phyloP scores from a whole-genome alignment of 2,329 filamentous ascomycete species.

The Sporothrix pseudoabietina region DNA sequence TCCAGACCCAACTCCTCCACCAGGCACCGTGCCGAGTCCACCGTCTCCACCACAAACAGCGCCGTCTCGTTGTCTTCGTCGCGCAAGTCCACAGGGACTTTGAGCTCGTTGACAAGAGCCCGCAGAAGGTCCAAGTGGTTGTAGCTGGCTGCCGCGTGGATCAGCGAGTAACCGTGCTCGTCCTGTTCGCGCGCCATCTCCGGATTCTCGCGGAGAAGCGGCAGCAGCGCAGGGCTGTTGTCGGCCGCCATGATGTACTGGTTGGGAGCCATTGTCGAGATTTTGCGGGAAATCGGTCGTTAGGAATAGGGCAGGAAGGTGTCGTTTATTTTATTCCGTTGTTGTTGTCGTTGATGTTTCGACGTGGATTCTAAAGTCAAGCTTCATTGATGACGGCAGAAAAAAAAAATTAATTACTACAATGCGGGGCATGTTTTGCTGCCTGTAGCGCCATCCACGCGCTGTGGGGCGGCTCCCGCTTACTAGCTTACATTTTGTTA shows the following conservation, averaged over 20 bases:
- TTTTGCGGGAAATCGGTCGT: background rate
- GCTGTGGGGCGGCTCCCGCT: conserved; percentile 11
- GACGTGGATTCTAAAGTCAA: background rate
- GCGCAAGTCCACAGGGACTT: conserved; percentile 75
- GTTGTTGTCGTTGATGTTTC: background rate
- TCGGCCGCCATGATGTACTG: conserved; percentile 79
- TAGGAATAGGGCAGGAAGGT: background rate
- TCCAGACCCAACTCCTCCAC: conserved; percentile 82
- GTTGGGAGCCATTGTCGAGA: conserved; percentile 56
- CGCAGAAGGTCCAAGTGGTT: conserved; percentile 80
- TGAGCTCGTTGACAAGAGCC: conserved; percentile 71
- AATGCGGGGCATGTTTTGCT: conserved; percentile 22
- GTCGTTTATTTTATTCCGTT: background rate
- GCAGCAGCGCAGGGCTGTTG: conserved; percentile 71
- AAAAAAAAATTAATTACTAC: conserved; percentile 5
- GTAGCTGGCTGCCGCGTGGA: conserved; percentile 93
- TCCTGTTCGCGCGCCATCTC: conserved; percentile 80
- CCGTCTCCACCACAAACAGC: conserved; percentile 86
- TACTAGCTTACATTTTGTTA: background rate
- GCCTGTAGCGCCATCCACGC: background rate
- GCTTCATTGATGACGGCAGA: background rate
- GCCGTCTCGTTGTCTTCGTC: conserved; percentile 94
- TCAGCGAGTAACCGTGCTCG: conserved; percentile 87
- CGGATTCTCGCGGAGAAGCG: conserved; percentile 72
- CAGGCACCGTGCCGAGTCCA: conserved; percentile 74